Conservation (phyloP, 2,329 filamentous ascomycete species). For the Coniella lustricola region DNA sequence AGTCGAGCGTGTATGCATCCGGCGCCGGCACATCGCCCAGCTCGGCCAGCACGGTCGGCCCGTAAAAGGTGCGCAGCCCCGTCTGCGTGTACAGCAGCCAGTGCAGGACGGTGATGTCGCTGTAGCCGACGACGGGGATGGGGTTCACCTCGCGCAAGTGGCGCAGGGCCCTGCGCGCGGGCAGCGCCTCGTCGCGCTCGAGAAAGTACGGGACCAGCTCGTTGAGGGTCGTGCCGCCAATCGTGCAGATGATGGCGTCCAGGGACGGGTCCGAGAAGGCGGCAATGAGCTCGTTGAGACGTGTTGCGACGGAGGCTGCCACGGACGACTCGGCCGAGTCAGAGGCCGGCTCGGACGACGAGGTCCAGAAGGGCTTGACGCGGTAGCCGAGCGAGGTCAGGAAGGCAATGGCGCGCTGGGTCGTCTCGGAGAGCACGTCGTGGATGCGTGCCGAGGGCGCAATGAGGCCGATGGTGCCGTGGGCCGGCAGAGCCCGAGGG, state of each 20-base stretch:
- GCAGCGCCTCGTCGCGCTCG: conserved; percentile 23
- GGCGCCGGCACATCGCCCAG: conserved; percentile 25
- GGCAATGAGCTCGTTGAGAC: conserved; percentile 30
- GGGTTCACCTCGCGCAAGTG: conserved; percentile 27
- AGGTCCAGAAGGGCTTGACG: conserved; percentile 27
- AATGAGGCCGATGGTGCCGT: conserved; percentile 33
- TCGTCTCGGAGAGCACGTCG: conserved; percentile 21
- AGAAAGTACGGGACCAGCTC: conserved; percentile 33
- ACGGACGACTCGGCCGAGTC: conserved; percentile 19
- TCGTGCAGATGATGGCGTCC: conserved; percentile 32
- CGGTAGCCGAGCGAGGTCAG: conserved; percentile 28
- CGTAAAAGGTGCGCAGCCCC: conserved; percentile 37
- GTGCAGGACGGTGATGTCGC: conserved; percentile 35
- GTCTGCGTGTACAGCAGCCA: conserved; percentile 32
- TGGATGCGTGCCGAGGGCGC: conserved; percentile 34
- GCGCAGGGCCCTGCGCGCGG: conserved; percentile 23
- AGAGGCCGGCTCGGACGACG: conserved; percentile 13
- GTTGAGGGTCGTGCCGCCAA: conserved; percentile 32
- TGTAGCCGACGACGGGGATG: conserved; percentile 36
- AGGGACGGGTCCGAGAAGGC: conserved; percentile 31
- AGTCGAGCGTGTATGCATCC: neutral
- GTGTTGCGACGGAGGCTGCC: conserved; percentile 28
- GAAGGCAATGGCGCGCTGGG: conserved; percentile 25
- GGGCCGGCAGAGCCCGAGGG: conserved; percentile 23
- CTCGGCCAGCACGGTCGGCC: conserved; percentile 32